Base-by-base conservation (phyloP, 202 grass and related monocot species). In the Eragrostis tef region DNA sequence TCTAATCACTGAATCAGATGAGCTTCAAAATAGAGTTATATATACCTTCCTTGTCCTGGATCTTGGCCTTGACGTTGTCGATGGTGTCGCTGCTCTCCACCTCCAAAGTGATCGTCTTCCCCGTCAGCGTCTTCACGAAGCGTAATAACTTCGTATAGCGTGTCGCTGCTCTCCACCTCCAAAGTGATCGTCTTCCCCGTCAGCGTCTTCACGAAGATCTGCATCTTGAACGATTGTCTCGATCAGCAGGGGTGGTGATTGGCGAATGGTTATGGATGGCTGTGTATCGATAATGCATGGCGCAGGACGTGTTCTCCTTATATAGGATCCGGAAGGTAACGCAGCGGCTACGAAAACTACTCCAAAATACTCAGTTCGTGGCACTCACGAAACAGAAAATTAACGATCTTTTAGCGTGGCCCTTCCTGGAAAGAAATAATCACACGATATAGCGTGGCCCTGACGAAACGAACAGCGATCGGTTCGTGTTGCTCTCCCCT, bases 201-300 rank as follows among this genome's bases (percentile, higher is more conserved):
- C 46, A 94, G 86, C 45, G 89, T 92, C 86, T 92, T 92, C 71
- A 94, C 93, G 74, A 94, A 94, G 71, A 94, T 94, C 89, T 94
- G 93, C 93, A 94, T 94, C 88, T 67, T 78, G n/a, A n/a, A n/a
- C n/a, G n/a, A n/a, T n/a, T n/a, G n/a, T n/a, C n/a, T n/a, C n/a
- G n/a, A n/a, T n/a, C n/a, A n/a, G n/a, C n/a, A n/a, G n/a, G n/a
- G 34, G 54, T 11, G n/a, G 20, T 52, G 50, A 52, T 10, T 6
- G 34, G 34, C 5, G 34, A 39, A 39, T 5, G 20, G 53, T 22
- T 54, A n/a, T 54, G 17, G 17, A 54, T 19, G 19, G 52, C 6
- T 54, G 6, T 54, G n/a, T 39, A 8, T 20, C 12, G 57, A 22
- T 60, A 22, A 60, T 26, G 22, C 4, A 5, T 6, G 3, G 3